phyloP scores from a whole-genome alignment of 202 grass and related monocot genomes.

The Elaeis oleifera region DNA sequence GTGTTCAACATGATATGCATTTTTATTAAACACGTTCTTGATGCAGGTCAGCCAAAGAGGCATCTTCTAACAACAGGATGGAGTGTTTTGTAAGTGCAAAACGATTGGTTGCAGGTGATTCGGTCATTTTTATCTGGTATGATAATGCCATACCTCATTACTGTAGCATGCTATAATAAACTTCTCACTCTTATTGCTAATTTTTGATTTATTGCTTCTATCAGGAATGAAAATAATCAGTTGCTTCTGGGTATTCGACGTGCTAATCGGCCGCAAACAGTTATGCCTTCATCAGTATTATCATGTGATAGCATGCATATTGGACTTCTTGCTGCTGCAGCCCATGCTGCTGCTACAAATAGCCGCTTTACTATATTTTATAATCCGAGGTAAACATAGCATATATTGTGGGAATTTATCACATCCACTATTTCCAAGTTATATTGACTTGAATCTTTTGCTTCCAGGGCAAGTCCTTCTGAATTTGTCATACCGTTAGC shows the following conservation, averaged over 20 bases:
- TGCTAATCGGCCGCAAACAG: conserved; percentile 20
- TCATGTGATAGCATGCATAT: conserved; percentile 24
- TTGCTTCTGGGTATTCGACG: conserved; percentile 20
- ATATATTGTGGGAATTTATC: not conserved
- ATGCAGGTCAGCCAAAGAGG: conserved; percentile 25
- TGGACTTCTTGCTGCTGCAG: conserved; percentile 20
- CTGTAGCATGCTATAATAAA: too few relatives aligned
- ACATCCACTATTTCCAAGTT: not conserved
- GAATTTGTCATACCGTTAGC: conserved; percentile 20
- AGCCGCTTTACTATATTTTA: conserved; percentile 22
- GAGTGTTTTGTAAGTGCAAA: conserved; percentile 23
- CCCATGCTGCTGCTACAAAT: conserved; percentile 23
- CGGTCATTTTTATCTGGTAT: conserved; percentile 24
- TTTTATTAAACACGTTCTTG: not conserved
- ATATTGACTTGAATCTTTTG: not conserved
- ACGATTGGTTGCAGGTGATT: conserved; percentile 19
- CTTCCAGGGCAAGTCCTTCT: conserved; percentile 17
- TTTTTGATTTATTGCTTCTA: not conserved
- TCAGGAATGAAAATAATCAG: conserved; percentile 23
- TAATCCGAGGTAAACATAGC: conserved; percentile 9
- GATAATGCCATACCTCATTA: not conserved
- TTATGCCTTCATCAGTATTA: conserved; percentile 23
- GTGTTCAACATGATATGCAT: too few relatives aligned
- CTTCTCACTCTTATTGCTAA: not conserved
- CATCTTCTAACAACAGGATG: conserved; percentile 21